Evolutionary conservation across 2,329 filamentous ascomycete genomes (phyloP), one percentile per base, ranked within the genome.

Genomic region (Alternaria sp.): DNA sequence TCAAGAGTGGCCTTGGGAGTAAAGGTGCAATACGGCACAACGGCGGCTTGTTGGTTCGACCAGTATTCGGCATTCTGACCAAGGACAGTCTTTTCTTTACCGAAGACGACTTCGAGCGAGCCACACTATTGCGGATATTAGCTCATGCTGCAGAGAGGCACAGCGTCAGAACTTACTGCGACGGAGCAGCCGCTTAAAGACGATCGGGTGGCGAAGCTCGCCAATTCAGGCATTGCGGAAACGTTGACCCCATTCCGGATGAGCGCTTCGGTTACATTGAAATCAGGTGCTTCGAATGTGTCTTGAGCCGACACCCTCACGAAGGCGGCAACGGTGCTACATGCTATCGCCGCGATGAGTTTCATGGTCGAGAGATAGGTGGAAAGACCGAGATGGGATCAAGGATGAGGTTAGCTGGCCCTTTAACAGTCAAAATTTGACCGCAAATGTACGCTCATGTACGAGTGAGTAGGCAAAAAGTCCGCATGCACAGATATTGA

Each of bases 271-370:
- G 47, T 51, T 9, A 30, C 47, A 21, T 32, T 32, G 26, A 51
- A 51, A 13, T 32, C 26, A 3, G 47, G 26, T 21, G 47, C 11
- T 51, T 51, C 26, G 12, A 51, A 32, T 0, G 47, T 2, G 4
- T 51, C 17, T 51, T 32, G 47, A 1, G 47, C 26, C 1, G 3
- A 51, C 12, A 7, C 47, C 12, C n/a, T 9, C 1, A 10, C 17
- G 0, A 0, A 9, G 0, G 5, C 47, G n/a, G 26, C 8, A 9
- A 51, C 0, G 12, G 12, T 21, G 3, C 47, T 17, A 32, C 6
- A 32, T 6, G 2, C 12, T 15, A 50, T 32, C 17, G 8, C 13
- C 26, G 2, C 11, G 13, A 50, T 9, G 17, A 21, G 12, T 32
- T 13, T 32, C 47, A 50, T 50, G 3, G n/a, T 13, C 12, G 26